These are phyloP conservation scores for Rubroshorea leprosula DNA, from an alignment of 345 rosid genomes.

Conservation along the genomic window DNA sequence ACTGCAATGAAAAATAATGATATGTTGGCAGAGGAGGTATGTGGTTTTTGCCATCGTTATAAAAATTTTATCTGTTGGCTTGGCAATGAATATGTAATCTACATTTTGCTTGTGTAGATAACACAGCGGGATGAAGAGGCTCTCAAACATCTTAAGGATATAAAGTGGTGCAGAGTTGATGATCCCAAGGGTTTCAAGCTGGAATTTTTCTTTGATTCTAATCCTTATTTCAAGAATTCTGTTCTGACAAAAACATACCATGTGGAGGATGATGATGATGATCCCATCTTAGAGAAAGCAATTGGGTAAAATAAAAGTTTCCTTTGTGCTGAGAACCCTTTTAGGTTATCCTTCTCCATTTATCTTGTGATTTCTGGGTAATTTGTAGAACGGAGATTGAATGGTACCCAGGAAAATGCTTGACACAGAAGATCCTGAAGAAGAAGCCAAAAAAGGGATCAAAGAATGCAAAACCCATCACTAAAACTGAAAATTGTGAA, in stretches of 20 bases:
- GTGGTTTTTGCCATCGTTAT: constrained; percentile 2
- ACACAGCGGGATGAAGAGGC: constrained; percentile 97
- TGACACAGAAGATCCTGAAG: constrained; percentile 87
- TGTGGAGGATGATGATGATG: constrained; percentile 91
- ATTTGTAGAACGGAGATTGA: constrained; percentile 83
- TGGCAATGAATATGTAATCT: constrained; percentile 6
- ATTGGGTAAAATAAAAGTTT: constrained; percentile 51
- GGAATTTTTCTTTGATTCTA: constrained; percentile 80
- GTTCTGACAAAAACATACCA: constrained; percentile 86
- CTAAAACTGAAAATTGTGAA: constrained; percentile 91
- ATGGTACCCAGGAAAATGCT: constrained; percentile 89
- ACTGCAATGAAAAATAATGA: constrained; percentile 94
- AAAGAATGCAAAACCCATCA: constrained; percentile 79
- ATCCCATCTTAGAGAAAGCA: constrained; percentile 94
- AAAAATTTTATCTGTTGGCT: constrained; percentile 10
- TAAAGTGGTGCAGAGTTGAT: constrained; percentile 79
- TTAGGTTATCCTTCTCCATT: not conserved
- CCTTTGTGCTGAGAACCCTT: not conserved
- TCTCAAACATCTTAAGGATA: constrained; percentile 76
- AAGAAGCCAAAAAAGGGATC: constrained; percentile 98
- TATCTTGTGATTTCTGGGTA: not conserved
- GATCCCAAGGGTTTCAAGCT: constrained; percentile 97
- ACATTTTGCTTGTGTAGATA: constrained; percentile 35
- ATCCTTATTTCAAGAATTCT: constrained; percentile 86
- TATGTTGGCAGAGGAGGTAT: constrained; percentile 81